Base-by-base conservation (phyloP, 805 yeast genomes). In the Schwanniomyces sp. region DNA sequence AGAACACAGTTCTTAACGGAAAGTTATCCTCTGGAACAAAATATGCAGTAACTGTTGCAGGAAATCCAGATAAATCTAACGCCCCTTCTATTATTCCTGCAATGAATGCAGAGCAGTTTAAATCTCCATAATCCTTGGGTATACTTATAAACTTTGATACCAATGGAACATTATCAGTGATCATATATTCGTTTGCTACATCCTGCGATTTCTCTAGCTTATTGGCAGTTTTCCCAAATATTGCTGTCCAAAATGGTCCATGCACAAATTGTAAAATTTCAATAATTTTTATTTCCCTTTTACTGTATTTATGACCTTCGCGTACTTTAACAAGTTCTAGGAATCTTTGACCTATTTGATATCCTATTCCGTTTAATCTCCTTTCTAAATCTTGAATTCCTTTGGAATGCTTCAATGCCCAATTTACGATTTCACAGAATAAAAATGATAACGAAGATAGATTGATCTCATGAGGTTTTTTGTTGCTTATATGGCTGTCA, bases 71-170 rank as follows among this genome's bases (percentile, higher is more conserved):
- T 4, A 86, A 74, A 57, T 87, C 94, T 48, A 90, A 69, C 1
- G 89, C 83, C 0, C 95, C 96, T 62, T 90, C 96, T 36, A 89
- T 76, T 12, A 90, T 77, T 0, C 96, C 96, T 0, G 96, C 96
- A 1, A 85, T 80, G 60, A 86, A 88, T 0, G 96, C 91, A 12
- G 86, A 84, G 59, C 94, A 87, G 59, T 86, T 88, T 57, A 89
- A 74, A 52, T 83, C 84, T 9, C 87, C 84, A 59, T 85, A 82
- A 53, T 90, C 96, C 54, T 80, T 81, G 2, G 96, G 96, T 4
- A 87, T 84, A 27, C 88, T 81, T 9, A 90, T 81, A 59, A 76
- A 90, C 55, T 79, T 80, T n/a, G 88, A 76, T 34, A 89, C 73
- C 40, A 87, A 56, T 5, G 96, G 96, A 11, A 74, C 63, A 56